Conservation (phyloP, 2,329 filamentous ascomycete species). For the Albifimbria verrucaria region DNA sequence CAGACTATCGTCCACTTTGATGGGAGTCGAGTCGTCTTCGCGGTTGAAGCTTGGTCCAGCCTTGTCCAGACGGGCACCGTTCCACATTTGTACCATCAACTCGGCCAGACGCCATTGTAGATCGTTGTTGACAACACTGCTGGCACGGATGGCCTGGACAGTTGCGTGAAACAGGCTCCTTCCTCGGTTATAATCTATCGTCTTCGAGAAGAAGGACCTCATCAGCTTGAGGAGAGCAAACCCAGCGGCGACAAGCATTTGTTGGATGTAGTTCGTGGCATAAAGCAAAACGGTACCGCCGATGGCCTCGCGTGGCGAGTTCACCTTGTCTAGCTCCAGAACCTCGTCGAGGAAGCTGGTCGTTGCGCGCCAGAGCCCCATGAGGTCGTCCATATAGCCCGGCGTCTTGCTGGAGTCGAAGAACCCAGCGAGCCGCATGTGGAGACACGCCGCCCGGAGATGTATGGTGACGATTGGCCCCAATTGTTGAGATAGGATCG, state of each 20-base stretch:
- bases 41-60: slow-evolving; percentile 44
- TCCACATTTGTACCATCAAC: slow-evolving; percentile 86
- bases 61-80: slow-evolving; percentile 57
- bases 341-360: slow-evolving; percentile 67
- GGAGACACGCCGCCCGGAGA: slow-evolving; percentile 68
- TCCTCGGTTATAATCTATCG: slow-evolving; percentile 67
- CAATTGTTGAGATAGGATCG: slow-evolving; percentile 55
- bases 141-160: slow-evolving; percentile 66
- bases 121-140: slow-evolving; percentile 75
- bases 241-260: slow-evolving; percentile 79
- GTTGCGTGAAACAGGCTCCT: slow-evolving; percentile 68
- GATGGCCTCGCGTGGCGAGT: slow-evolving; percentile 41
- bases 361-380: slow-evolving; percentile 71
- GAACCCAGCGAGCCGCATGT: slow-evolving; percentile 75
- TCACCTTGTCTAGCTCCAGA: slow-evolving; percentile 48
- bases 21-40: slow-evolving; percentile 43
- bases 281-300: slow-evolving; percentile 59
- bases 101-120: slow-evolving; percentile 76
- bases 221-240: slow-evolving; percentile 77
- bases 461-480: slow-evolving; percentile 62
- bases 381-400: slow-evolving; percentile 70
- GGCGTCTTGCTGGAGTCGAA: slow-evolving; percentile 73
- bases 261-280: slow-evolving; percentile 73
- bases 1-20: slow-evolving; percentile 64
- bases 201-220: slow-evolving; percentile 70